Conservation (phyloP, 352 stramenopile species). For the Phytophthora pisi region DNA sequence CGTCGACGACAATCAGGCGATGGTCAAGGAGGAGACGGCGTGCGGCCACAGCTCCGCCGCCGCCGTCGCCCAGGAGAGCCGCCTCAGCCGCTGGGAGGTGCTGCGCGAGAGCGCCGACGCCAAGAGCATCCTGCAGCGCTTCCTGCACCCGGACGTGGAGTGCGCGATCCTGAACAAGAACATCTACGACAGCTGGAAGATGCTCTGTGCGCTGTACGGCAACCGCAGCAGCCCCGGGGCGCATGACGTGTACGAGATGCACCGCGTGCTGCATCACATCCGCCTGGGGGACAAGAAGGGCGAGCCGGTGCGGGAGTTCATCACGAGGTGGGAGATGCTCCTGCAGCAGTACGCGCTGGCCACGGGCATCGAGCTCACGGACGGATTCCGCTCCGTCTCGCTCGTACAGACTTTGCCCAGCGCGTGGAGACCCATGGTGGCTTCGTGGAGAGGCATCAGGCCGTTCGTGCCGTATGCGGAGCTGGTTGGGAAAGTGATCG, state of each 20-base stretch:
- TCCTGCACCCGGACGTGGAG: slow-evolving; percentile 53
- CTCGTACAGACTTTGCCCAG: slow-evolving; percentile 42
- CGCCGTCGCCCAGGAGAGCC: slow-evolving; percentile 1
- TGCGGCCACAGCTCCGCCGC: slow-evolving; percentile 1
- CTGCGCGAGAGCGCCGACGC: slow-evolving; percentile 49
- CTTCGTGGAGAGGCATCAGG: slow-evolving; percentile 41
- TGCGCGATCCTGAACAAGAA: slow-evolving; percentile 55
- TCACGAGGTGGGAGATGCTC: slow-evolving; percentile 47
- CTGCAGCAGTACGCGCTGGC: slow-evolving; percentile 46
- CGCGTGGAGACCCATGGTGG: slow-evolving; percentile 34
- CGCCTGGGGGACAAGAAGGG: slow-evolving; percentile 50
- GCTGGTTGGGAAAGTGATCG: slow-evolving; percentile 42
- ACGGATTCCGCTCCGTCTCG: slow-evolving; percentile 46
- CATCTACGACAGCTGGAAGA: slow-evolving; percentile 56
- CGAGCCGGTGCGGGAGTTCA: slow-evolving; percentile 43
- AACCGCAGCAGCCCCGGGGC: slow-evolving; percentile 37
- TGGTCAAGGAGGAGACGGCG: slow-evolving; percentile 32
- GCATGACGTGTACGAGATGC: slow-evolving; percentile 48
- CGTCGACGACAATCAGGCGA: slow-evolving; percentile 23
- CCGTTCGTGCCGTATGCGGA: slow-evolving; percentile 51
- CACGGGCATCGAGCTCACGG: slow-evolving; percentile 46
- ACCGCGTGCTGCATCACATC: slow-evolving; percentile 51
- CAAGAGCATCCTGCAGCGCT: slow-evolving; percentile 55
- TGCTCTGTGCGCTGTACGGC: slow-evolving; percentile 51
- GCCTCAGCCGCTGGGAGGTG: slow-evolving; percentile 46